Percentiles rank a stretch among this genome's conserved stretches.
Evolutionary conservation across 768 basidiomycete species (phyloP).

Genomic region (Tulasnella sp.): DNA sequence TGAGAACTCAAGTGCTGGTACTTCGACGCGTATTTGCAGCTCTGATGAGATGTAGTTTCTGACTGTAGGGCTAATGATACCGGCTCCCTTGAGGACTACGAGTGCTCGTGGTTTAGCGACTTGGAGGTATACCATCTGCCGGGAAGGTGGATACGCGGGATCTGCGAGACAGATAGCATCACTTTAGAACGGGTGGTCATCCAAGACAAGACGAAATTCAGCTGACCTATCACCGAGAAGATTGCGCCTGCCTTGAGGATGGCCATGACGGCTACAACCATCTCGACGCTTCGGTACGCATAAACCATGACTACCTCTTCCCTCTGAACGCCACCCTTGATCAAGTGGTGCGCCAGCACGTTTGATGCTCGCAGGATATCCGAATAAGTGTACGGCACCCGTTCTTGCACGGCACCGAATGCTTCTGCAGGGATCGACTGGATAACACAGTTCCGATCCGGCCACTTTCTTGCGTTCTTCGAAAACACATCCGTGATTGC

Average conservation of each 20-base stretch:
- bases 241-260: conserved; percentile 91
- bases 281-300: conserved; percentile 88
- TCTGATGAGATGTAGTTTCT: conserved; percentile 68
- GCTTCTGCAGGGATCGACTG: conserved; percentile 47
- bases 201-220: conserved; percentile 25
- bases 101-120: conserved; percentile 89
- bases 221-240: conserved; percentile 97
- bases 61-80: conserved; percentile 63
- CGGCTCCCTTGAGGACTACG: conserved; percentile 82
- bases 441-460: conserved; percentile 78
- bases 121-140: conserved; percentile 85
- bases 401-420: conserved; percentile 28
- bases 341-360: conserved; percentile 76
- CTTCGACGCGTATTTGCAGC: conserved; percentile 76
- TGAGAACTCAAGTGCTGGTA: conserved; percentile 74
- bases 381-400: conserved; percentile 63
- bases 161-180: conserved; percentile 40
- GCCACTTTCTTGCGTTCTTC: conserved; percentile 63
- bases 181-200: background rate
- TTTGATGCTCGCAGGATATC: conserved; percentile 78
- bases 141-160: conserved; percentile 87
- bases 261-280: conserved; percentile 94
- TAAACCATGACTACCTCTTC: conserved; percentile 99
- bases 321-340: conserved; percentile 71
- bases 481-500: conserved; percentile 95